Conservation (phyloP, 129 eudicot genomes). For the Flaveria bidentis region DNA sequence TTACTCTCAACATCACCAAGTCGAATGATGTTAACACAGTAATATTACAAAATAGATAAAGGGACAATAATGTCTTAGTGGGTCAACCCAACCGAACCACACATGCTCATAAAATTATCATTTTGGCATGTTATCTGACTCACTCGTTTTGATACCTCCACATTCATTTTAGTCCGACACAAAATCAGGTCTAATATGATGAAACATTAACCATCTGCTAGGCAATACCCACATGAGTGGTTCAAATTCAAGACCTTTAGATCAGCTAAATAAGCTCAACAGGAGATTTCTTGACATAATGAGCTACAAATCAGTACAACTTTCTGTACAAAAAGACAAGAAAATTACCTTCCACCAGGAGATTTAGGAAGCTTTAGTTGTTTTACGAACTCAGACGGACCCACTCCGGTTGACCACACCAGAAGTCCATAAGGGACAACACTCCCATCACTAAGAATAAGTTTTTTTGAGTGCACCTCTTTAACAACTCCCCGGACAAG, state of each 20-base stretch:
- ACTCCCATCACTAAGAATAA: conserved; percentile 83
- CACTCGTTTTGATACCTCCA: background rate
- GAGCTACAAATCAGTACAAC: background rate
- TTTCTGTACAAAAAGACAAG: background rate
- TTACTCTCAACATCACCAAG: background rate
- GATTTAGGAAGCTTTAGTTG: conserved; percentile 78
- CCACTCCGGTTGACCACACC: conserved; percentile 98
- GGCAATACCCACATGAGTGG: background rate
- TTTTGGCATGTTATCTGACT: background rate
- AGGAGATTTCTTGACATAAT: background rate
- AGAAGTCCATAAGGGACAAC: conserved; percentile 92
- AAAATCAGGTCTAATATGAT: background rate
- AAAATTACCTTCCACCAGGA: conserved; percentile 80
- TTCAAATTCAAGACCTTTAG: background rate
- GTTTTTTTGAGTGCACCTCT: conserved; percentile 68
- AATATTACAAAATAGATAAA: background rate
- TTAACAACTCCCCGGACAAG: conserved; percentile 88
- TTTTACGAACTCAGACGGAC: conserved; percentile 77
- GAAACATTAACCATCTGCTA: background rate
- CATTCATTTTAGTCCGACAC: background rate
- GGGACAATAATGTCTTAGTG: background rate
- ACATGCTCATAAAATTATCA: background rate
- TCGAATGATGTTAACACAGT: background rate
- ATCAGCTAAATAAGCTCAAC: background rate
- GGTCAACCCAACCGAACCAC: background rate